Evolutionary conservation across 192 early-diverging fungal genomes (phyloP).

Genomic region (Gigaspora rosea): DNA sequence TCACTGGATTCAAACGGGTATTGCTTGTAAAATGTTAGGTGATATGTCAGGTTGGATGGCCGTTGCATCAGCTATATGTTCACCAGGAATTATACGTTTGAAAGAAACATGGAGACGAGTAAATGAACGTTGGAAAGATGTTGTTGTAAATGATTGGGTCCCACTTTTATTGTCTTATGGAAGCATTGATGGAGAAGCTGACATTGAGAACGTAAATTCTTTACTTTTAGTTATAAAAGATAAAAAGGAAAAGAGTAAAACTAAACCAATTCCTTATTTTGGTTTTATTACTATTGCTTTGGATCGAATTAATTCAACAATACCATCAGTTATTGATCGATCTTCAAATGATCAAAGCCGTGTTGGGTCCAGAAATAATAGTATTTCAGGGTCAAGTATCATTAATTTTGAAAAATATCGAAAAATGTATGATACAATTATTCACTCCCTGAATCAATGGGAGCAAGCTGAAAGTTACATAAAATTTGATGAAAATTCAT

Average conservation of each 20-base stretch:
- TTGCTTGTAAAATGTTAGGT: conserved; percentile 52
- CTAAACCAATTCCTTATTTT: conserved; percentile 57
- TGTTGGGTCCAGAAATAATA: conserved; percentile 23
- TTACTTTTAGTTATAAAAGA: conserved; percentile 26
- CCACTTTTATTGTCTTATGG: conserved; percentile 41
- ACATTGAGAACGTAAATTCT: conserved; percentile 38
- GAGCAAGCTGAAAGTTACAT: neutral
- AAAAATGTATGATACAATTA: conserved; percentile 43
- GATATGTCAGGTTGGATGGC: conserved; percentile 69
- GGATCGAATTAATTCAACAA: conserved; percentile 44
- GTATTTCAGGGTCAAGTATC: conserved; percentile 9
- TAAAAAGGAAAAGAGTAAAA: conserved; percentile 27
- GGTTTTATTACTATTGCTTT: conserved; percentile 61
- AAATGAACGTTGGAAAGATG: conserved; percentile 43
- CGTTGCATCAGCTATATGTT: conserved; percentile 67
- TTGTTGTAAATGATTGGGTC: conserved; percentile 61
- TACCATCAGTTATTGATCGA: conserved; percentile 34
- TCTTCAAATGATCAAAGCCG: neutral
- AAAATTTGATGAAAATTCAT: neutral
- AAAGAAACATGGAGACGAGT: conserved; percentile 73
- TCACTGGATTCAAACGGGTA: conserved; percentile 72
- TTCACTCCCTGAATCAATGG: neutral
- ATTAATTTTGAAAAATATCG: conserved; percentile 47
- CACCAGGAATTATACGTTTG: conserved; percentile 64
- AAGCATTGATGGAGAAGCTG: conserved; percentile 55